These are phyloP conservation scores for Diaporthe citriasiana DNA, from an alignment of 2,329 filamentous ascomycete species.

Conservation along the genomic window DNA sequence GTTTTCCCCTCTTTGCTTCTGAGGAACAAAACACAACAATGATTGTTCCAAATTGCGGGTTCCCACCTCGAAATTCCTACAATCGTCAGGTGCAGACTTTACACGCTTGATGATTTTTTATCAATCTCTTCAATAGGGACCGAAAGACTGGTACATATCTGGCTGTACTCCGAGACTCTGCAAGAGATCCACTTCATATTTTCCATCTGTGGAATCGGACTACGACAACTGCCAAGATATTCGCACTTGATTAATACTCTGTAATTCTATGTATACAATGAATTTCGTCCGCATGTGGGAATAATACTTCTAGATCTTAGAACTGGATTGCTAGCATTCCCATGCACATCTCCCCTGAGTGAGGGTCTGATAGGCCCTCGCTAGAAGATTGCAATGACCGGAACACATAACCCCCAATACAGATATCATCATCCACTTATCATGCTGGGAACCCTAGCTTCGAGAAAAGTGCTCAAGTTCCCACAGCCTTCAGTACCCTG, in stretches of 20 bases:
- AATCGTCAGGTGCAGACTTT: neutral
- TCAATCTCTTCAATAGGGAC: neutral
- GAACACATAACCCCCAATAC: too few species aligned
- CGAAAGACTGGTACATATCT: neutral
- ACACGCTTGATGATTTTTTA: neutral
- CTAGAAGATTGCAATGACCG: neutral
- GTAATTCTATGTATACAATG: slow-evolving; percentile 1
- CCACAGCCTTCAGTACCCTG: neutral
- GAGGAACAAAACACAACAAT: neutral
- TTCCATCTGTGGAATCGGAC: neutral
- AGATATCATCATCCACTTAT: neutral
- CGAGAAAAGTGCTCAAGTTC: neutral
- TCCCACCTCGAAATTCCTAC: neutral
- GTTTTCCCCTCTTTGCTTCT: neutral
- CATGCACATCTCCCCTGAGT: neutral
- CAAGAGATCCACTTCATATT: neutral
- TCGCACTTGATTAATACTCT: neutral
- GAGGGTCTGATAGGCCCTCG: neutral
- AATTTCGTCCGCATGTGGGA: neutral
- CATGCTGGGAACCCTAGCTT: neutral
- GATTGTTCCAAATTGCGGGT: neutral
- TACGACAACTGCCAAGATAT: neutral
- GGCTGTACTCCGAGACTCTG: neutral
- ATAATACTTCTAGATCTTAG: neutral
- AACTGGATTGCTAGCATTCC: neutral